These are phyloP conservation scores for Heritiera littoralis DNA, from an alignment of 345 rosid genomes.

Conservation along the genomic window DNA sequence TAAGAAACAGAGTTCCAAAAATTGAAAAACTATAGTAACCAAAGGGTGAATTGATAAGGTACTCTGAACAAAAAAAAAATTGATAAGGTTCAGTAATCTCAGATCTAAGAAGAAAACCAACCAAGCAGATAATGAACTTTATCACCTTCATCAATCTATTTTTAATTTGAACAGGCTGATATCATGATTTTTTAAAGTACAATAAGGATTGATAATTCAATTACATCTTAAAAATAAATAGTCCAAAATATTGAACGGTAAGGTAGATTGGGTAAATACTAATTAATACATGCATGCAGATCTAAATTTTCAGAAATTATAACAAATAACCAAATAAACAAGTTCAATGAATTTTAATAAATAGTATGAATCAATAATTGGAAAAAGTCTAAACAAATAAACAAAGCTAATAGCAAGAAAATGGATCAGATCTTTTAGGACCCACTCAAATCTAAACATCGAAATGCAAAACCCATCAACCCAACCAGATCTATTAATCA, in stretches of 20 bases:
- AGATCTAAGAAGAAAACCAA: not conserved
- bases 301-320: not conserved
- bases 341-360: not conserved
- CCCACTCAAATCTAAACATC: not conserved
- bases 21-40: not conserved
- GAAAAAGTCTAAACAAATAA: not conserved
- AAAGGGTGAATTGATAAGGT: not conserved
- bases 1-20: not conserved
- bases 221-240: not conserved
- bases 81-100: not conserved
- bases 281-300: not conserved
- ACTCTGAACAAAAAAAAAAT: not conserved
- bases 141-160: not conserved
- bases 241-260: not conserved
- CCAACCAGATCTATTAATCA: not conserved
- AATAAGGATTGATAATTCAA: not conserved
- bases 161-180: not conserved
- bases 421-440: not conserved
- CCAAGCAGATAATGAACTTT: not conserved
- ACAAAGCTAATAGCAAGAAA: not conserved
- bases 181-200: not conserved
- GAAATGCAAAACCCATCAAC: not conserved
- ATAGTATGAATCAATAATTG: not conserved
- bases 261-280: not conserved
- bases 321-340: not conserved